Base-by-base conservation (phyloP, 306 rosid genomes). In the Delonix regia region DNA sequence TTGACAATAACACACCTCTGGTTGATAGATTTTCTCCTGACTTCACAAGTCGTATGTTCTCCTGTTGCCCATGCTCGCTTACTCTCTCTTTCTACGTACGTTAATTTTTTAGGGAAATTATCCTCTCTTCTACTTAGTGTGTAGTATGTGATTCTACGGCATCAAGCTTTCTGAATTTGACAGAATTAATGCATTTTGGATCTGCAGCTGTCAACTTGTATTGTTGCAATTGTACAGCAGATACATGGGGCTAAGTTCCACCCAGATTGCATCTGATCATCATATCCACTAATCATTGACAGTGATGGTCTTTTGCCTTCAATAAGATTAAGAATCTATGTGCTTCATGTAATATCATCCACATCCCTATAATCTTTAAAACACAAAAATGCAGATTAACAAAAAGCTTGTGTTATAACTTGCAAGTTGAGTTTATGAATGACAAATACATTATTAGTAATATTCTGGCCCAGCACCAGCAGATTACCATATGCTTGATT, bases 241-340 rank as follows among this genome's bases (percentile, higher is more conserved):
- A 83, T 81, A 70, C 78, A 42, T 64, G 86, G 79, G 69, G 86
- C 67, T 82, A 62, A 51, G 85, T 82, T 76, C 74, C 73, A 82
- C 78, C 71, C 81, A 68, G 81, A 69, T 81, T 81, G 81, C 52
- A 75, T 81, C 74, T 76, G 81, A 76, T 73, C 85, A 76, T 82
- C 74, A 21, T 45, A 64, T 77, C 82, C 75, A 71, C 71, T 75
- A 73, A 13, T 15, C 78, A 51, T 82, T 84, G 83, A 84, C 78
- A 70, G 57, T 71, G 78, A 82, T 82, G 85, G 69, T 55, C 85
- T 82, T 71, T 77, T 84, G 77, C 70, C 75, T 84, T 67, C 80
- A 84, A 53, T 80, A 76, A 80, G 82, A 82, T 84, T 84, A 84
- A 76, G 80, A 80, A 64, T 75, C 84, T 78, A 56, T 80, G 53